These are phyloP conservation scores for Trichoderma sp. DNA, from an alignment of 2,329 filamentous ascomycete genomes.

Conservation along the genomic window DNA sequence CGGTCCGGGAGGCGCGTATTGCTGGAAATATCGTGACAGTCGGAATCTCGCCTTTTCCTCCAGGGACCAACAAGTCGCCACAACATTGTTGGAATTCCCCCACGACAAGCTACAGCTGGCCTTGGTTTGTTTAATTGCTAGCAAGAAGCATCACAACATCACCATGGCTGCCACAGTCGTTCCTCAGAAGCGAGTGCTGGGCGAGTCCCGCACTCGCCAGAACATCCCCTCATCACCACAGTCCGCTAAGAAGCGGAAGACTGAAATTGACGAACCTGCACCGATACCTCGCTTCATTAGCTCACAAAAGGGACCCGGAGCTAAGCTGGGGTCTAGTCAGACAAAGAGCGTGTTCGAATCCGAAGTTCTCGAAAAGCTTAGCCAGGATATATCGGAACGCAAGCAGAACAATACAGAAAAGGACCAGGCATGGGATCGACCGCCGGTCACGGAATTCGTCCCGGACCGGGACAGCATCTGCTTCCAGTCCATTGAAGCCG, in stretches of 20 bases:
- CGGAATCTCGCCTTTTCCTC: neutral
- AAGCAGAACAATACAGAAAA: conserved; percentile 87
- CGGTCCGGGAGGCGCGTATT: conserved; percentile 34
- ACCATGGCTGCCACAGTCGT: conserved; percentile 51
- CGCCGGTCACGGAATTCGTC: conserved; percentile 50
- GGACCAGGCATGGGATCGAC: conserved; percentile 84
- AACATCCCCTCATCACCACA: conserved; percentile 57
- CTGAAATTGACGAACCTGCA: conserved; percentile 61
- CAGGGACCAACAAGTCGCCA: neutral
- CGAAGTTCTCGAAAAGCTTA: conserved; percentile 92
- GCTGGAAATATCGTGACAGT: conserved; percentile 14
- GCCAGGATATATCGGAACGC: conserved; percentile 82
- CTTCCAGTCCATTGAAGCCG: conserved; percentile 94
- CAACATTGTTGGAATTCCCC: neutral
- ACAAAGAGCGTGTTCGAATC: conserved; percentile 90
- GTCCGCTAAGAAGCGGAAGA: conserved; percentile 76
- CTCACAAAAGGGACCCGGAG: conserved; percentile 60
- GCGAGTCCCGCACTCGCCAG: conserved; percentile 62
- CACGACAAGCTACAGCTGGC: conserved; percentile 13
- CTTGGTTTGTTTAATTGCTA: neutral
- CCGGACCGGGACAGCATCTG: conserved; percentile 66
- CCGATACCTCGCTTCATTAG: conserved; percentile 57
- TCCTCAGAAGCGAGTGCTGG: conserved; percentile 71
- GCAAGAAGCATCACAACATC: neutral
- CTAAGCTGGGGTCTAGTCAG: conserved; percentile 67